A percentile compares a stretch with the other conserved stretches of the same genome.
Evolutionary conservation across 495 filamentous ascomycete species (phyloP).

Genomic region (Chaetomium fimeti): DNA sequence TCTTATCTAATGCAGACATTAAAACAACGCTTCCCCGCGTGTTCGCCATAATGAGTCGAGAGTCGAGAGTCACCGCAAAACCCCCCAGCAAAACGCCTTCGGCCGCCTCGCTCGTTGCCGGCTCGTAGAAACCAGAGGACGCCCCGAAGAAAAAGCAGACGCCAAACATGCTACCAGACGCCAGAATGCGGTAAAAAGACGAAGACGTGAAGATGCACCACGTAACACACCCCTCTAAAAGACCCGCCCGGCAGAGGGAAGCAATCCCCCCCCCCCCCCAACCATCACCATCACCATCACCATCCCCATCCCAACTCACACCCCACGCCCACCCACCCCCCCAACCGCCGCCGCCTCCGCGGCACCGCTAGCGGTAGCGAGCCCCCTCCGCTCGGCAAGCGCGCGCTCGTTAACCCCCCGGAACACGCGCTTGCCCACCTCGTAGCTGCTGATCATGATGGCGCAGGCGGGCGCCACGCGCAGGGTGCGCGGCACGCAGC

Average conservation of each 20-base stretch:
- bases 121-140: not conserved
- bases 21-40: not conserved
- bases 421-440: slow-evolving; percentile 89
- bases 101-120: not conserved
- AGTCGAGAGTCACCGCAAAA: slow-evolving; percentile 1
- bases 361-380: not conserved
- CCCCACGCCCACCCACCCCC: not conserved
- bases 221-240: too few relatives aligned
- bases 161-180: slow-evolving; percentile 29
- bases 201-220: too few relatives aligned
- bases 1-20: not conserved
- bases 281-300: too few relatives aligned
- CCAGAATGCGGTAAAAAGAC: not conserved
- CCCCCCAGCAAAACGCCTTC: not conserved
- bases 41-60: not conserved
- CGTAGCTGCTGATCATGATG: slow-evolving; percentile 99
- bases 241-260: too few relatives aligned
- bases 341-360: not conserved
- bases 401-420: slow-evolving; percentile 70
- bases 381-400: slow-evolving; percentile 18
- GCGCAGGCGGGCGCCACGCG: slow-evolving; percentile 96
- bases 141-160: slow-evolving; percentile 17
- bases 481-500: slow-evolving; percentile 85
- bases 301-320: not conserved
- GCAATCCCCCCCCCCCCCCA: too few relatives aligned